Conservation (phyloP, 108 stramenopile species). For the Skeletonema marinoi region DNA sequence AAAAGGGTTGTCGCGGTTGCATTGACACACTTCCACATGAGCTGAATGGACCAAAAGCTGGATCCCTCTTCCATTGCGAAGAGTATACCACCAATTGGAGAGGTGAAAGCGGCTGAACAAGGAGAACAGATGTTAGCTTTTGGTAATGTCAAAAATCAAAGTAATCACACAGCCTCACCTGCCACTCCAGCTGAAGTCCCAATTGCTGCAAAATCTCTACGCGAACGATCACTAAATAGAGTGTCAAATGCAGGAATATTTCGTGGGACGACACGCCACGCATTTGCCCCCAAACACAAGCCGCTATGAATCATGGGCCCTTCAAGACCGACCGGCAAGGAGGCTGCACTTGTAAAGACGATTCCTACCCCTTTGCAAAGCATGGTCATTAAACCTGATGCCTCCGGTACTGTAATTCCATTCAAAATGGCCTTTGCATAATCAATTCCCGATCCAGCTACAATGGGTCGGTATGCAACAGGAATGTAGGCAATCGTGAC, state of each 20-base stretch:
- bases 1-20: slow-evolving; percentile 73
- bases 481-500: slow-evolving; percentile 11
- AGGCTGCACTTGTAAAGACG: slow-evolving; percentile 47
- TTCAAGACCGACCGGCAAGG: slow-evolving; percentile 79
- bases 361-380: slow-evolving; percentile 78
- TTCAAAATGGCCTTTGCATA: slow-evolving; percentile 82
- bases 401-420: slow-evolving; percentile 59
- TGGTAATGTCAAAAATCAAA: not conserved
- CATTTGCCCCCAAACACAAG: slow-evolving; percentile 42
- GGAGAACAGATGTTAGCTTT: not conserved
- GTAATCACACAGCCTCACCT: not conserved
- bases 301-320: slow-evolving; percentile 85
- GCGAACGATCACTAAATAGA: slow-evolving; percentile 57
- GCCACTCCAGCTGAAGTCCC: slow-evolving; percentile 91
- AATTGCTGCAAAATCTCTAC: slow-evolving; percentile 80
- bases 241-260: slow-evolving; percentile 22
- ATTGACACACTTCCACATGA: slow-evolving; percentile 88
- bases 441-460: slow-evolving; percentile 80
- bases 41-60: slow-evolving; percentile 76
- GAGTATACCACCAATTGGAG: slow-evolving; percentile 89
- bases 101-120: slow-evolving; percentile 70
- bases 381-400: slow-evolving; percentile 50
- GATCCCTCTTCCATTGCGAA: slow-evolving; percentile 87
- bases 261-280: slow-evolving; percentile 2
- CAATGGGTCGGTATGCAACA: slow-evolving; percentile 42